These are phyloP conservation scores for Citrullus colocynthis DNA, from an alignment of 306 rosid genomes.

Conservation along the genomic window DNA sequence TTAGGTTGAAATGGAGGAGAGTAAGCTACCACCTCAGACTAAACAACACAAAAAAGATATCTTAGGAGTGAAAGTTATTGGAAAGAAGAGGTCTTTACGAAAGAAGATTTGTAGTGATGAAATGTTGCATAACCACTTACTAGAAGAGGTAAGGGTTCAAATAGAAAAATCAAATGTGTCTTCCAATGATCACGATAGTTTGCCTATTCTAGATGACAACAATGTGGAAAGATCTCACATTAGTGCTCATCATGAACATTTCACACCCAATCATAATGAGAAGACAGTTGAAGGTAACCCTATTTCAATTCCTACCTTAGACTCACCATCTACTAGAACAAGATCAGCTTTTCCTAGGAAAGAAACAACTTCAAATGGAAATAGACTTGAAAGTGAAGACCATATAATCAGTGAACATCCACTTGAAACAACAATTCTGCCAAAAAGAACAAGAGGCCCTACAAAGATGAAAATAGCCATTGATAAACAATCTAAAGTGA, in stretches of 20 bases:
- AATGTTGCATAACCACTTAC: too few relatives aligned
- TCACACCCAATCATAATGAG: neutral
- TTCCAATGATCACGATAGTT: neutral
- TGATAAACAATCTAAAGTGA: too few relatives aligned
- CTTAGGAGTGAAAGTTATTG: too few relatives aligned
- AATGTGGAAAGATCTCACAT: neutral
- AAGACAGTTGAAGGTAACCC: neutral
- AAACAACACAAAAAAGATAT: too few relatives aligned
- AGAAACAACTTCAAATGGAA: neutral
- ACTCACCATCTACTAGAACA: neutral
- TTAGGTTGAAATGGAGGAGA: neutral
- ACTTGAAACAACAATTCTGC: neutral
- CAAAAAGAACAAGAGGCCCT: neutral
- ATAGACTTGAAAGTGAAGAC: neutral
- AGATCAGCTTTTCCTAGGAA: neutral
- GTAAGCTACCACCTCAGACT: too few relatives aligned
- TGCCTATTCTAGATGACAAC: neutral
- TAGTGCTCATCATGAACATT: neutral
- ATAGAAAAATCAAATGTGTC: neutral
- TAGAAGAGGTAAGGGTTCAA: too few relatives aligned
- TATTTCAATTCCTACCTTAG: neutral
- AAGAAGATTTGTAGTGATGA: neutral
- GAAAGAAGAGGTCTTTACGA: too few relatives aligned
- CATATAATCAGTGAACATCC: neutral
- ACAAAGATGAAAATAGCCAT: too few relatives aligned